Evolutionary conservation across 768 basidiomycete genomes (phyloP), one percentile per base, ranked within the genome.

Genomic region (Pleurotus tuber-regium): DNA sequence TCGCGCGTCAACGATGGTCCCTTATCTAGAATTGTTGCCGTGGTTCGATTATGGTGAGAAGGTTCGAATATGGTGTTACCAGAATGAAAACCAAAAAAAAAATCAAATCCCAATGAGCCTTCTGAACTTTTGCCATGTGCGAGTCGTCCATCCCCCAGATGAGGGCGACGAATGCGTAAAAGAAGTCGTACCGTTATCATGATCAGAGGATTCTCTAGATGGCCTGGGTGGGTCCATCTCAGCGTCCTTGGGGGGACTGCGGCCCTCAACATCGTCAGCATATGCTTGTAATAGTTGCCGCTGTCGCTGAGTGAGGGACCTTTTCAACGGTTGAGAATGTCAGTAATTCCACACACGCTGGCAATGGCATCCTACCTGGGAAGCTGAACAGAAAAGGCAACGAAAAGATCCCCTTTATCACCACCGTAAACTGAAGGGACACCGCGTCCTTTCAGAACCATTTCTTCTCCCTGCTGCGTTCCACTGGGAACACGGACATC

Each of bases 401-500:
- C 90, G 60, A 93, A 89, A 47, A 98, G 71, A 66, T 97, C 93
- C 30, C 96, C 91, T 55, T 78, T 84, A 56, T 78, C 79, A 35
- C 77, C 70, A 44, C 73, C 68, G 62, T 78, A 77, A 5, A 88
- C 75, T 19, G 82, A 75, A 39, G 80, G 66, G 10, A 98, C 84
- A 25, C 97, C 97, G 48, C 90, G 83, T 33, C 86, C 85, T 70
- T 88, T 89, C 61, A 99, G 70, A 18, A 97, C 90, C 83, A 96
- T 95, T 67, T 98, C 94, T 72, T 98, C 93, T 14, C 95, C 95
- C 63, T 88, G 93, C 69, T 98, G 97, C 2, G 96, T 98, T 39
- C 97, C 96, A 18, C 78, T 76, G 50, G 94, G 92, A 35, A 99
- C 82, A 57, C 89, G 87, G 36, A 98, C 91, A 52, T 98, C 94